These are phyloP conservation scores for Globisporangium spiculum DNA, from an alignment of 352 stramenopile genomes.

Conservation along the genomic window DNA sequence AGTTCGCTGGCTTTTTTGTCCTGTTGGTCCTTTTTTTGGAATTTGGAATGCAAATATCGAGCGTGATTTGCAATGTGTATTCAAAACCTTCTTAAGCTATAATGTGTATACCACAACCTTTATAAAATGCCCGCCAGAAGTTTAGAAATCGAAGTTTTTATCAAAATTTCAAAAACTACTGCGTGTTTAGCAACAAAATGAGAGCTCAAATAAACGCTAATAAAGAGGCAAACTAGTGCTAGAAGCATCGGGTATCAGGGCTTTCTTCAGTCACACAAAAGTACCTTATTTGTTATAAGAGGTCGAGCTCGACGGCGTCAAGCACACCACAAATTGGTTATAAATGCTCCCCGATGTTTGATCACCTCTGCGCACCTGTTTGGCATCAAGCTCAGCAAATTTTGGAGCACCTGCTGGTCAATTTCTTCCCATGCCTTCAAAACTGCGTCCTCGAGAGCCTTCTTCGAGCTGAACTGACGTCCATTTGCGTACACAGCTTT, in stretches of 20 bases:
- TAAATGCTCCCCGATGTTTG: background rate
- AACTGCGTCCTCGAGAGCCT: background rate
- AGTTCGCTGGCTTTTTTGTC: no score
- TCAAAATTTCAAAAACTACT: background rate
- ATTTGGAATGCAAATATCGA: no score
- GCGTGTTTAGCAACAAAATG: background rate
- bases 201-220: background rate
- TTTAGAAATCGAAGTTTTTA: background rate
- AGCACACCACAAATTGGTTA: background rate
- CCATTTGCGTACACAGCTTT: background rate
- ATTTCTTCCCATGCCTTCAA: background rate
- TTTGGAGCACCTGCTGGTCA: background rate
- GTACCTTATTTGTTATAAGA: no score
- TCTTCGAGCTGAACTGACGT: conserved; percentile 3
- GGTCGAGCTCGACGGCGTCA: background rate
- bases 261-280: no score
- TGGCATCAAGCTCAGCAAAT: background rate
- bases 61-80: no score
- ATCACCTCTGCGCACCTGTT: background rate
- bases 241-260: no score
- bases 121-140: background rate
- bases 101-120: no score
- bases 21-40: no score
- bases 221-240: no score
- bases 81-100: no score